Percentiles rank a stretch among this genome's conserved stretches.
Evolutionary conservation across 345 rosid species (phyloP).

Genomic region (Rhizophora mangle): DNA sequence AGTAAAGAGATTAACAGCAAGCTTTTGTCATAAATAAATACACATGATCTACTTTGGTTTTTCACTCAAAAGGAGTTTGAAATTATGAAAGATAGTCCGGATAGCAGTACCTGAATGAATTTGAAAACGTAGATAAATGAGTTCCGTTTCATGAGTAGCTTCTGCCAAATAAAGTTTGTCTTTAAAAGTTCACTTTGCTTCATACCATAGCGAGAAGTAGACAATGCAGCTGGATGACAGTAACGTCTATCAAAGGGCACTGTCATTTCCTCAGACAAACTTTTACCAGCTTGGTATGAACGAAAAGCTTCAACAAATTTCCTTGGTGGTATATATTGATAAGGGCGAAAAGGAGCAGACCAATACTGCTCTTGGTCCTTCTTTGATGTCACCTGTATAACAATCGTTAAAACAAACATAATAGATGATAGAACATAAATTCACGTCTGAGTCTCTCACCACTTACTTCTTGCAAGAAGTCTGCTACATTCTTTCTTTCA

Average conservation of each 20-base stretch:
- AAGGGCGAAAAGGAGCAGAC: constrained; percentile 71
- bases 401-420: constrained; percentile 15
- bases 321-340: constrained; percentile 75
- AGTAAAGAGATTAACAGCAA: background rate
- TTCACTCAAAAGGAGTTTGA: background rate
- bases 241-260: constrained; percentile 78
- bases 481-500: constrained; percentile 91
- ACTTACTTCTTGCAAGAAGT: constrained; percentile 94
- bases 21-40: background rate
- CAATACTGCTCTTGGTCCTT: constrained; percentile 98
- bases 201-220: constrained; percentile 67
- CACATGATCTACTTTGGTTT: background rate
- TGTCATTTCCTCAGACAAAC: constrained; percentile 50
- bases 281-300: constrained; percentile 55
- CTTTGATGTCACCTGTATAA: constrained; percentile 70
- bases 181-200: constrained; percentile 69
- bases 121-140: constrained; percentile 89
- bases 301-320: constrained; percentile 82
- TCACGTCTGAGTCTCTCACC: constrained; percentile 19
- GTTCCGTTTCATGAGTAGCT: constrained; percentile 85
- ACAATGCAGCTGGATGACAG: constrained; percentile 91
- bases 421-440: background rate
- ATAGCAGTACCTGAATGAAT: constrained; percentile 72
- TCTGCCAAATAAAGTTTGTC: constrained; percentile 78
- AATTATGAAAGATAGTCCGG: background rate